Percentiles rank a stretch among this genome's conserved stretches.
Evolutionary conservation across 2,329 filamentous ascomycete genomes (phyloP).

Genomic region (Aspergillus brunneoviolaceus): DNA sequence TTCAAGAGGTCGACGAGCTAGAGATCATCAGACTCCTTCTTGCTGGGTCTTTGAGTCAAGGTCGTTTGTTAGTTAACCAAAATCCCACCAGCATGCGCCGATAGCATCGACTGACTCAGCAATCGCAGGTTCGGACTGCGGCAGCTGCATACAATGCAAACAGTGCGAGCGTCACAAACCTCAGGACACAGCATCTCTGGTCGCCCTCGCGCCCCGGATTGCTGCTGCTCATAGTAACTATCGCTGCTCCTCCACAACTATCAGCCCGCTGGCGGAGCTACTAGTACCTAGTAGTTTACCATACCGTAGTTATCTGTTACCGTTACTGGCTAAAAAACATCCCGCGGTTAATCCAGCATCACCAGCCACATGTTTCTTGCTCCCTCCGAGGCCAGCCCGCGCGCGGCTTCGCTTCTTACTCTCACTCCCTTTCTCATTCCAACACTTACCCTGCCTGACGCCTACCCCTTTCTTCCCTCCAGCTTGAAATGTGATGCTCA

Average conservation of each 20-base stretch:
- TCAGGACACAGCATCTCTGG: not conserved
- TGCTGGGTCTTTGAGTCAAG: not conserved
- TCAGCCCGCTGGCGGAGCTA: too few species aligned
- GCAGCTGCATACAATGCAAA: constrained; percentile 32
- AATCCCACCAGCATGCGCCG: constrained; percentile 11
- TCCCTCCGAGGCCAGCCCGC: constrained; percentile 37
- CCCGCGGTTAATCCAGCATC: constrained; percentile 26
- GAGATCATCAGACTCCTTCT: not conserved
- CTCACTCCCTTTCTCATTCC: constrained; percentile 15
- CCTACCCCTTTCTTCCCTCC: constrained; percentile 16
- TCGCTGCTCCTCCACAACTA: not conserved
- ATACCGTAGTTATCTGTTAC: constrained; percentile 14
- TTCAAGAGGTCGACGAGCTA: not conserved
- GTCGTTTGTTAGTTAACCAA: not conserved
- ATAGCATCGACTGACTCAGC: constrained; percentile 13
- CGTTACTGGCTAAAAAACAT: not conserved
- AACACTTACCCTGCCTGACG: constrained; percentile 2
- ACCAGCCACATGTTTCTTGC: constrained; percentile 45
- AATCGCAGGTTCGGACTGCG: constrained; percentile 16
- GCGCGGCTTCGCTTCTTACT: constrained; percentile 23
- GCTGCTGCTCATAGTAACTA: not conserved
- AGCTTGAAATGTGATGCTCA: constrained; percentile 35
- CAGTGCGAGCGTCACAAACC: constrained; percentile 11
- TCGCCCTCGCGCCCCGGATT: too few species aligned
- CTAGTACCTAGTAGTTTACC: not conserved